Conservation (phyloP, 2,329 filamentous ascomycete species). For the Stachybotrys chlorohalonatus region DNA sequence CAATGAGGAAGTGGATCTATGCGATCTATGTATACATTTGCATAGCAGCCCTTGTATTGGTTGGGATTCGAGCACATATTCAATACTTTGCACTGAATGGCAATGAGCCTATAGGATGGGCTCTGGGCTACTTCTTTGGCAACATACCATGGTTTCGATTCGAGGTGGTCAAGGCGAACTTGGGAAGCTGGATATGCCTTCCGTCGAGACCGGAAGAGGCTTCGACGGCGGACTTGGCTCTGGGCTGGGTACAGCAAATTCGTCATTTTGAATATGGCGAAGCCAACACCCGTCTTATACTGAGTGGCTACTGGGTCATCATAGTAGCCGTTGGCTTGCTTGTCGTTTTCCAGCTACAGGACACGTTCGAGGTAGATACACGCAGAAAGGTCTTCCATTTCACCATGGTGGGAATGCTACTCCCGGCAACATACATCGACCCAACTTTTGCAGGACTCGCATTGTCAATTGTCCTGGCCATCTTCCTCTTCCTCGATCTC, state of each 20-base stretch:
- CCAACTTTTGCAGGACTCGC: constrained; percentile 75
- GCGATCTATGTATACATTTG: constrained; percentile 67
- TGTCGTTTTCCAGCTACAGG: constrained; percentile 65
- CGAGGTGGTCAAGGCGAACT: constrained; percentile 56
- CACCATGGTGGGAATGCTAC: constrained; percentile 94
- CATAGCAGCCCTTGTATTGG: constrained; percentile 56
- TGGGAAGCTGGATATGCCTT: constrained; percentile 69
- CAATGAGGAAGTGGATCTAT: constrained; percentile 72
- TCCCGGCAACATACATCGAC: constrained; percentile 80
- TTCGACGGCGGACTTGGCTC: constrained; percentile 28
- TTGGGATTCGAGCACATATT: constrained; percentile 65
- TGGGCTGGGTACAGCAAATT: constrained; percentile 57
- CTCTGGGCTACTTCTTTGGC: constrained; percentile 79
- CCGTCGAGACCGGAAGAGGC: constrained; percentile 34
- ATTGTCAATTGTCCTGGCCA: constrained; percentile 66
- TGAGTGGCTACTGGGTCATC: constrained; percentile 63
- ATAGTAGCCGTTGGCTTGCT: constrained; percentile 65
- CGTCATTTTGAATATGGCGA: constrained; percentile 58
- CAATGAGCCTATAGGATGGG: constrained; percentile 86
- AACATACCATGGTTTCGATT: constrained; percentile 65
- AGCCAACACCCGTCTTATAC: constrained; percentile 71
- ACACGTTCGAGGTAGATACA: constrained; percentile 85
- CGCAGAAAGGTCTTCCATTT: constrained; percentile 96
- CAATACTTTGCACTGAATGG: constrained; percentile 55
- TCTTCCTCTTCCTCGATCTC: constrained; percentile 84